phyloP scores from a whole-genome alignment of 352 stramenopile species.

The Phytopythium ostracodes region DNA sequence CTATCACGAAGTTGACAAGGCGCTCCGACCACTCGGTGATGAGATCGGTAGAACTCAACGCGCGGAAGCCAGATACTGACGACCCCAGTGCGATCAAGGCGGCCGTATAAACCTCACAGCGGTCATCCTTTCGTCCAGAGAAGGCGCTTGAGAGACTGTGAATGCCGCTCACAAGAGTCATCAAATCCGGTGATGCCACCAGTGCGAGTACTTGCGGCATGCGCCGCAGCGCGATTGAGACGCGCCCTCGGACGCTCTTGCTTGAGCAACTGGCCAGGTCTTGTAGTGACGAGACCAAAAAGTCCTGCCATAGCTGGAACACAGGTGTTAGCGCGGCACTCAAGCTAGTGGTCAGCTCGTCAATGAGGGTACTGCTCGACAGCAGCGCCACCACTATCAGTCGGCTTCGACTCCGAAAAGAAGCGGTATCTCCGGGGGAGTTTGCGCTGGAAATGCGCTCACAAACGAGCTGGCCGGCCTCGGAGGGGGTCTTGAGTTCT shows the following conservation, averaged over 20 bases:
- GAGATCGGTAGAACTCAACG: background rate
- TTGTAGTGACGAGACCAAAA: background rate
- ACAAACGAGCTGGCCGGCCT: constrained; percentile 19
- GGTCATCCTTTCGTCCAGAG: background rate
- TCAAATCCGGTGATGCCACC: background rate
- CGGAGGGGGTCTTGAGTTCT: constrained; percentile 9
- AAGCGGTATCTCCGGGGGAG: background rate
- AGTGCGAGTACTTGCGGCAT: background rate
- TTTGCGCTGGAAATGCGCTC: constrained; percentile 10
- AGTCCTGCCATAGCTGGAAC: background rate
- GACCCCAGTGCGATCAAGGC: background rate
- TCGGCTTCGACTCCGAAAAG: background rate
- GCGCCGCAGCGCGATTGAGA: background rate
- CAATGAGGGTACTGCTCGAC: background rate
- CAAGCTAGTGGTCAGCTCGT: background rate
- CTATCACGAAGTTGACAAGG: background rate
- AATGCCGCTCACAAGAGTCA: background rate
- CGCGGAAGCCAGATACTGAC: background rate
- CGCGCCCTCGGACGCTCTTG: background rate
- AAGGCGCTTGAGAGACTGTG: background rate
- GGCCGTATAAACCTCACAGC: background rate
- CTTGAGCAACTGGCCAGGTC: background rate
- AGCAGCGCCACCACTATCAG: background rate
- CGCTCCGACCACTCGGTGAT: background rate
- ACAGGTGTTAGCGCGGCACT: background rate